Evolutionary conservation across 768 basidiomycete species (phyloP).

Genomic region (Lentinula edodes): DNA sequence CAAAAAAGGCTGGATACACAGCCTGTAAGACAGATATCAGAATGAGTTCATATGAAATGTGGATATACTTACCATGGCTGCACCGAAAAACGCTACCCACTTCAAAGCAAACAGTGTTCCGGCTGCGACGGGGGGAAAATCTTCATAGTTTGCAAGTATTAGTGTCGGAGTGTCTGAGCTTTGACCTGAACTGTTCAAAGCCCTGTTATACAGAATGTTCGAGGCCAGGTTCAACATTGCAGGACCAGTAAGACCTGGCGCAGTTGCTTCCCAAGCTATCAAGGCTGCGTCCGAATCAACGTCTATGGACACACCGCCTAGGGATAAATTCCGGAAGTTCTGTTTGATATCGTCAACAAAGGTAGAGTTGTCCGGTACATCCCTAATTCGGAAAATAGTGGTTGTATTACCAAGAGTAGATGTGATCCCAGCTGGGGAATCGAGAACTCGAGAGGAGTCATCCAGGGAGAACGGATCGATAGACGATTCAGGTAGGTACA

Average conservation of each 20-base stretch:
- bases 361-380: slow-evolving; percentile 50
- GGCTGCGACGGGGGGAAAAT: slow-evolving; percentile 51
- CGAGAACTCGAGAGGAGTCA: slow-evolving; percentile 32
- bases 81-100: slow-evolving; percentile 74
- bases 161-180: slow-evolving; percentile 34
- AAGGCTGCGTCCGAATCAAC: slow-evolving; percentile 40
- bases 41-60: neutral
- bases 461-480: slow-evolving; percentile 25
- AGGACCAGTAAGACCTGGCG: slow-evolving; percentile 53
- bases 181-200: slow-evolving; percentile 47
- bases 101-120: slow-evolving; percentile 59
- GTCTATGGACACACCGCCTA: slow-evolving; percentile 69
- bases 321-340: slow-evolving; percentile 47
- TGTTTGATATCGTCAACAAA: slow-evolving; percentile 50
- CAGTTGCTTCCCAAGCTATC: slow-evolving; percentile 67
- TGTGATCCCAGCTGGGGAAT: slow-evolving; percentile 51
- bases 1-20: slow-evolving; percentile 78
- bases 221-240: slow-evolving; percentile 62
- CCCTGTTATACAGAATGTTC: slow-evolving; percentile 62
- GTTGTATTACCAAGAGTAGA: slow-evolving; percentile 38
- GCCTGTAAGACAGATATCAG: slow-evolving; percentile 31
- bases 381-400: slow-evolving; percentile 26
- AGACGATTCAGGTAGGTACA: slow-evolving; percentile 52
- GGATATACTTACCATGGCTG: slow-evolving; percentile 50
- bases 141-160: slow-evolving; percentile 52